Base-by-base conservation (phyloP, 441 rosid species). In the Pelargonium fulgidum region DNA sequence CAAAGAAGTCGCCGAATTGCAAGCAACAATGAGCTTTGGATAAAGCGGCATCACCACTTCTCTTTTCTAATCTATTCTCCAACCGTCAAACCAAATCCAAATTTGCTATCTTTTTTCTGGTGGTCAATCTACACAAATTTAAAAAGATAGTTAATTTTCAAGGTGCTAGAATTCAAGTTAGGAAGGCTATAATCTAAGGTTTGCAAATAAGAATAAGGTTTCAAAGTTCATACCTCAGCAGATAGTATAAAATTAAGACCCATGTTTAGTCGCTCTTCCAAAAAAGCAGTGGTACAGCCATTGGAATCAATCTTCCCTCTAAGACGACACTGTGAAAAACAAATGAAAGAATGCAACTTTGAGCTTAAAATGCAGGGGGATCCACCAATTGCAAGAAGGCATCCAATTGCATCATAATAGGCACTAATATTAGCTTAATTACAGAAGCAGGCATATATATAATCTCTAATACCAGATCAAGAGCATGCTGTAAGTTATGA, bases 281-380 rank as follows among this genome's bases (percentile, higher is more conserved):
- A 80, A 75, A 77, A 87, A 1, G 99, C 93, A 3, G 97, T 75
- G 17, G 86, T 70, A 67, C 87, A 81, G 17, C 99, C 99, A 77
- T 82, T 93, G 7, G 99, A 91, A 79, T 93, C 99, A 50, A 93
- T 87, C 90, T 89, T 93, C 58, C 99, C 97, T 77, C 99, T 80
- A 29, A 93, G 80, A 65, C 99, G 97, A 76, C 92, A 80, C 99
- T 93, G 88, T 68, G 74, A 77, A 67, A 75, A 68, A 52, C 47
- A 68, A 68, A 54, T 33, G 26, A 61, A 36, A 20, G 50, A 64
- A 59, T 24, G 13, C 16, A 67, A 67, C 50, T 65, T 48, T 26
- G n/a, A 65, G 68, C 50, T 9, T 26, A 65, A 22, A 16, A 12
- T 61, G 20, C 62, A 13, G 8, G 11, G 14, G 45, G 2, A 13